phyloP scores from a whole-genome alignment of 306 rosid species.

The Sicyos edulis region DNA sequence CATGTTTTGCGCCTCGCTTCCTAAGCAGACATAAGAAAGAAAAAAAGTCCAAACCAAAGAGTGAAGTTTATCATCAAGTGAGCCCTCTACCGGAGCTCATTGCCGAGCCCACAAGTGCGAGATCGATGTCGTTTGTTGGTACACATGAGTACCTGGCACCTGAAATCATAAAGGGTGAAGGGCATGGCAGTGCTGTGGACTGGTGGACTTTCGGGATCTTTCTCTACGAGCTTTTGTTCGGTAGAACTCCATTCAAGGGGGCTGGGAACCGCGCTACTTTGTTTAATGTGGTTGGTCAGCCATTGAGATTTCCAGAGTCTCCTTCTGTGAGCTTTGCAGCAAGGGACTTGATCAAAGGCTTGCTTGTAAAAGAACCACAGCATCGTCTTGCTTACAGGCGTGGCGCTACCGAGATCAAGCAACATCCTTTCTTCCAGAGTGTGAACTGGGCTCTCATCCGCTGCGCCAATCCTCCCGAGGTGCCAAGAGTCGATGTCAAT shows the following conservation, averaged over 20 bases:
- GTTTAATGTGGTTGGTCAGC: conserved; percentile 91
- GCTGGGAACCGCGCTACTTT: conserved; percentile 77
- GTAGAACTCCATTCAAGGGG: conserved; percentile 93
- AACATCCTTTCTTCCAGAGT: conserved; percentile 89
- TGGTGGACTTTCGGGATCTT: conserved; percentile 99
- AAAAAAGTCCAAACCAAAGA: conserved; percentile 52
- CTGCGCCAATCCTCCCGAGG: conserved; percentile 84
- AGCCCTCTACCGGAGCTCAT: conserved; percentile 80
- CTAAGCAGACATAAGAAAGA: conserved; percentile 58
- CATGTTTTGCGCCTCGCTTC: conserved; percentile 68
- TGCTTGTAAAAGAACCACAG: conserved; percentile 95
- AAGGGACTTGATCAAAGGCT: conserved; percentile 82
- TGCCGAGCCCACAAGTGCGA: conserved; percentile 82
- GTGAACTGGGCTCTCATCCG: conserved; percentile 95
- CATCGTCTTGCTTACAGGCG: conserved; percentile 91
- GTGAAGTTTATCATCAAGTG: conserved; percentile 57
- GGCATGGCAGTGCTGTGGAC: conserved; percentile 98
- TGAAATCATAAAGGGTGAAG: conserved; percentile 90
- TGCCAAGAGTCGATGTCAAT: conserved; percentile 50
- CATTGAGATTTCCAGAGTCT: conserved; percentile 80
- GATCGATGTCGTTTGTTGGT: conserved; percentile 96
- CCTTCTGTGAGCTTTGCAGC: conserved; percentile 95
- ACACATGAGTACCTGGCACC: conserved; percentile 98
- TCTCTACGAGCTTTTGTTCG: conserved; percentile 86
- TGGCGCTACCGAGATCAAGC: conserved; percentile 87